Evolutionary conservation across 768 basidiomycete species (phyloP), one percentile per base, ranked within the genome.

Genomic region (Boletellus ananiceps): DNA sequence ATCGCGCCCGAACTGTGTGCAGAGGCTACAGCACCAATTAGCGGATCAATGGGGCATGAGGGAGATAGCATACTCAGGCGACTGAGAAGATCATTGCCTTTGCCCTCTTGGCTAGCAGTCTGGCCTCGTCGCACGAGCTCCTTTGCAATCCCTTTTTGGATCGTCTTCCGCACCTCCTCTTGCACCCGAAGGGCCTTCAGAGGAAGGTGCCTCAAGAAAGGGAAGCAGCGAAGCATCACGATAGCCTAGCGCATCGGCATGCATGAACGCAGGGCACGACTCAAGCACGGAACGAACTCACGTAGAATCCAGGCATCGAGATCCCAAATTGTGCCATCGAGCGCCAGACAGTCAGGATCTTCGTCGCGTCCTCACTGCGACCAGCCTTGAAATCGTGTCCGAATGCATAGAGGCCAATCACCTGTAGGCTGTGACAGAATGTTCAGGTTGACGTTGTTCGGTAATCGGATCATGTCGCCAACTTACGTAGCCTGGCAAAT

Each of bases 161-260:
- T 55, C 13, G 53, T 55, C 15, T 52, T 40, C 27, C 53, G 53
- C 19, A 55, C 53, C n/a, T 53, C 45, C 37, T 44, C 51, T 47
- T 55, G 53, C 6, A 43, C 31, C 25, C 40, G 40, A 34, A 55
- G 51, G 21, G 45, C 23, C 34, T 52, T 55, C 41, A 51, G 15
- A 40, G 50, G 50, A 19, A 51, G 31, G 37, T 51, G 8, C n/a
- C 47, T 47, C 13, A 51, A 35, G 15, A 51, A 2, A 5, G 50
- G 50, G 32, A 51, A 51, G 21, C 44, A 39, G 29, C 50, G 50
- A 29, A 51, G 32, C 19, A 40, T 40, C 38, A 47, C 29, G 18
- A 47, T 6, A 2, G 23, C 44, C 50, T 51, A 33, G 23, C 14
- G 19, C 15, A 21, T 5, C 6, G 29, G 16, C 6, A 13, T 46